Evolutionary conservation across 1,284 basidiomycete genomes (phyloP).

Genomic region (Austroboletus olivaceoglutinosus): DNA sequence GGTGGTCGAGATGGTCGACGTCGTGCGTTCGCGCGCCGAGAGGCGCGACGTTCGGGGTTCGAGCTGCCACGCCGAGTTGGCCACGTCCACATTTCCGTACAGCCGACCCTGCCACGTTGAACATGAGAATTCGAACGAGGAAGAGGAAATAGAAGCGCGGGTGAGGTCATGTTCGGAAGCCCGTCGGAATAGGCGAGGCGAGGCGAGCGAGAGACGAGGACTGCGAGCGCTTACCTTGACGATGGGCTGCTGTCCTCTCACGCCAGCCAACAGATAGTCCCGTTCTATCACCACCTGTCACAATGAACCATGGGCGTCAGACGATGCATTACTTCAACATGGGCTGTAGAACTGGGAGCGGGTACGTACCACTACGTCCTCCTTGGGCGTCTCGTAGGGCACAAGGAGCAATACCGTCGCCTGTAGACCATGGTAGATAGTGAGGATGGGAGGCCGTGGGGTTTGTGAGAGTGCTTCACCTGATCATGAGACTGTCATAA

Average conservation of each 20-base stretch:
- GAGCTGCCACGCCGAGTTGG: conserved; percentile 71
- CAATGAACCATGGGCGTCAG: conserved; percentile 7
- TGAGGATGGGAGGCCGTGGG: conserved; percentile 12
- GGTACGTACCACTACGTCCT: conserved; percentile 61
- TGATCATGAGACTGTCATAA: conserved; percentile 59
- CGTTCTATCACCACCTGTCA: conserved; percentile 67
- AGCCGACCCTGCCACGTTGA: conserved; percentile 55
- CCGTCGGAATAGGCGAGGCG: not conserved
- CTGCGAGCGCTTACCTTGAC: conserved; percentile 54
- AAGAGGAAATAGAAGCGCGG: not conserved
- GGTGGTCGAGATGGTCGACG: conserved; percentile 67
- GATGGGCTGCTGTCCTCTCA: conserved; percentile 62
- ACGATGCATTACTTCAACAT: not conserved
- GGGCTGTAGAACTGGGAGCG: conserved; percentile 1
- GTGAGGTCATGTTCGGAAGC: not conserved
- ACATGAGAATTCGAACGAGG: not conserved
- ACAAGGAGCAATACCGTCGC: conserved; percentile 75
- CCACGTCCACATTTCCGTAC: conserved; percentile 62
- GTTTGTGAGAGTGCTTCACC: conserved; percentile 38
- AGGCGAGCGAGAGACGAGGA: not conserved
- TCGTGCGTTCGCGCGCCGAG: conserved; percentile 63
- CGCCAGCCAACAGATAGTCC: conserved; percentile 66
- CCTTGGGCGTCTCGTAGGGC: conserved; percentile 64
- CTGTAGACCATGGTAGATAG: conserved; percentile 38
- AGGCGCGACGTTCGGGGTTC: conserved; percentile 57